Base-by-base conservation (phyloP, 192 early-diverging fungal species). In the Piromyces finnis region DNA sequence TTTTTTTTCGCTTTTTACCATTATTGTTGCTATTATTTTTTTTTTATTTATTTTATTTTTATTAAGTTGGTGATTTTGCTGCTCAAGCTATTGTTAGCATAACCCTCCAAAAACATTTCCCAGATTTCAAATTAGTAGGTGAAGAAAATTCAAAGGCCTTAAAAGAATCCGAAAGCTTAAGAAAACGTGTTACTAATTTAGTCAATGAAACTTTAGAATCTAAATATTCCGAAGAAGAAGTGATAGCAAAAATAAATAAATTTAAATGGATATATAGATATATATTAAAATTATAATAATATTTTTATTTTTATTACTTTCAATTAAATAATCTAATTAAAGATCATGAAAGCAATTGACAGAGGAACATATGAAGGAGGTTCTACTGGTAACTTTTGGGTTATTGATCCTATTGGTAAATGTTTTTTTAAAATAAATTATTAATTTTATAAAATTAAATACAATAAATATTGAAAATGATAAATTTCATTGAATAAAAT, bases 111-210 rank as follows among this genome's bases (percentile, higher is more conserved):
- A 79, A 89, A 80, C 84, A 87, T 79, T 98, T 98, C 79, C 95
- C 97, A 18, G 35, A 90, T 27, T 96, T 97, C 84, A 93, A 93
- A 29, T 94, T 99, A 78, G 93, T 98, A 22, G 98, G 96, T 30
- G 98, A 99, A 85, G 98, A 99, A 84, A 95, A 98, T 81, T 90
- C 96, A 0, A 89, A 90, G 81, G 96, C 95, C 79, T 86, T 99
- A 14, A 91, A 87, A 37, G 92, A 90, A 28, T 93, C 97, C 22
- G 83, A 59, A 1, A 90, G 89, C 0, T 85, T 96, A 81, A 84
- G 93, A 51, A 87, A 93, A 39, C 93, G 93, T 84, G 95, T 99
- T 14, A 84, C 94, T 27, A 92, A 91, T 11, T 88, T 98, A 84
- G 91, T 90, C 27, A 96, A 96, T 85, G 83, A 88, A 1, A 90